Base-by-base conservation (phyloP, 768 basidiomycete genomes). In the Russula olivacea region DNA sequence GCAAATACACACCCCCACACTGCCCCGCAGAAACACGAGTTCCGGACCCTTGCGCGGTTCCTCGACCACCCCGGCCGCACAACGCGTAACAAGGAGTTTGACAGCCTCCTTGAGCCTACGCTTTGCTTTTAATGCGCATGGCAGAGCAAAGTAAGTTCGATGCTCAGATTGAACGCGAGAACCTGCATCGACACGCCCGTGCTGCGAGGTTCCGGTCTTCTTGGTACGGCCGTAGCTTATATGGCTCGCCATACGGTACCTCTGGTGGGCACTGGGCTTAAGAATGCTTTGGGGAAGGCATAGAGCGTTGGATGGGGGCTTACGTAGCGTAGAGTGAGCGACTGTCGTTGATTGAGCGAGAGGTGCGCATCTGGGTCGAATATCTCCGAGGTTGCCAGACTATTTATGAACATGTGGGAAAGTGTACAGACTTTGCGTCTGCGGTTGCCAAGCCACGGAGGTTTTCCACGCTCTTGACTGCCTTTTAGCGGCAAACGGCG, bases 241-340 rank as follows among this genome's bases (percentile, higher is more conserved):
- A n/a, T n/a, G n/a, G n/a, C n/a, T n/a, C n/a, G n/a, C n/a, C 30
- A 52, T 54, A 59, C 14, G 65, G 51, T 12, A 12, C 34, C 4
- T 56, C 38, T 1, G 61, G 65, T 32, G n/a, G n/a, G n/a, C n/a
- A n/a, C 50, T 53, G n/a, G n/a, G 41, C 3, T 49, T 7, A 66
- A 54, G 47, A 59, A 58, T 9, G 57, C 57, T 32, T 66, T 66
- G 45, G 65, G 65, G 47, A 66, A 55, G 30, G 55, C 61, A 47
- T 34, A 45, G 41, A 63, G 40, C 1, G 30, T 47, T 36, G 63
- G 6, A 30, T 25, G 36, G 19, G 25, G 30, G 6, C 4, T 30
- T 30, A 4, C 6, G 30, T 7, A 30, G 30, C 30, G 30, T 30
- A 6, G 30, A 30, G 30, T 45, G 56, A 59, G 55, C 14, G 25